These are phyloP conservation scores for Afroboletus lepidellus DNA, from an alignment of 1,284 basidiomycete genomes.

Conservation along the genomic window DNA sequence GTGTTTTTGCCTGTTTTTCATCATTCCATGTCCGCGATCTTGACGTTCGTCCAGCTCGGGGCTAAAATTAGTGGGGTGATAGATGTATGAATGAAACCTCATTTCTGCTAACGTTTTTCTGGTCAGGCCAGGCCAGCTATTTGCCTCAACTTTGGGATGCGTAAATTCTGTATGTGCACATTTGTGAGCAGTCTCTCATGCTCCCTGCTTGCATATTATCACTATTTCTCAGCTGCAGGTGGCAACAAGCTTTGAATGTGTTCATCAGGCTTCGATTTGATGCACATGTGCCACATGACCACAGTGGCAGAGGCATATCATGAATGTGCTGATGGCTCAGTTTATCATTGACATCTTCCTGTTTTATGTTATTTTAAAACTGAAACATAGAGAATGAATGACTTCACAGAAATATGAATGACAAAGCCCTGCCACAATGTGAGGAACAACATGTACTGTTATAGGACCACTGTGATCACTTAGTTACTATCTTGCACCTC, in stretches of 20 bases:
- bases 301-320: constrained; percentile 95
- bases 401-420: too few relatives aligned
- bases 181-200: constrained; percentile 1
- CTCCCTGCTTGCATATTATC: constrained; percentile 70
- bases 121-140: constrained; percentile 92
- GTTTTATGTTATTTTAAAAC: too few relatives aligned
- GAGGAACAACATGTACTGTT: too few relatives aligned
- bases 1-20: constrained; percentile 96
- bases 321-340: constrained; percentile 88
- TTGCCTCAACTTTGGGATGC: constrained; percentile 83
- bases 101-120: constrained; percentile 13
- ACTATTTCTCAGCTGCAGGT: constrained; percentile 88
- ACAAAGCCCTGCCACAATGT: too few relatives aligned
- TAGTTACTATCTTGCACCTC: too few relatives aligned
- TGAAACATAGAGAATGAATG: too few relatives aligned
- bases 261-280: constrained; percentile 11
- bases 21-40: constrained; percentile 85
- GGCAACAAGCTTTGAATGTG: constrained; percentile 90
- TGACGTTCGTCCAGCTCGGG: too few relatives aligned
- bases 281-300: constrained; percentile 5
- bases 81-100: constrained; percentile 3
- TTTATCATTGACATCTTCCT: constrained; percentile 87
- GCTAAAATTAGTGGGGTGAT: constrained; percentile 65
- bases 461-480: too few relatives aligned
- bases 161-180: background rate